Evolutionary conservation across 768 basidiomycete genomes (phyloP).

Genomic region (Russula sp.): DNA sequence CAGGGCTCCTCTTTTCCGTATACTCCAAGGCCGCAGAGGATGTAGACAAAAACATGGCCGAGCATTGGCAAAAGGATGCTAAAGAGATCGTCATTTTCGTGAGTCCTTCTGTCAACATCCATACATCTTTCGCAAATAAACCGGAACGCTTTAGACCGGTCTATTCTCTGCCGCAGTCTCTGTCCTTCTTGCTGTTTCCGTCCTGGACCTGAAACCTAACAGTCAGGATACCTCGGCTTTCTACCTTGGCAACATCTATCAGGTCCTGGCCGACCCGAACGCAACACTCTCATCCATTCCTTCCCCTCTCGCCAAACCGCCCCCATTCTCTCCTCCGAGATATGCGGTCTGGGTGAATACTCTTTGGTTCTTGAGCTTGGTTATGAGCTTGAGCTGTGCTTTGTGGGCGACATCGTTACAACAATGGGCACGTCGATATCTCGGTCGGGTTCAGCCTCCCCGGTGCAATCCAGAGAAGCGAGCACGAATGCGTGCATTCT

Average conservation of each 20-base stretch:
- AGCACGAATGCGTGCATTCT: too few species aligned
- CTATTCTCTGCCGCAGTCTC: slow-evolving; percentile 3
- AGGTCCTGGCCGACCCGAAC: not conserved
- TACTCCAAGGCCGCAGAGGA: not conserved
- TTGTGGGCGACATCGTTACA: too few species aligned
- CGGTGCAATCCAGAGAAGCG: too few species aligned
- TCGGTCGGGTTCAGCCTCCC: too few species aligned
- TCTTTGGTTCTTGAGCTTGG: too few species aligned
- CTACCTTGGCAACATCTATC: not conserved
- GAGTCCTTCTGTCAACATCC: not conserved
- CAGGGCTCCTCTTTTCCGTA: not conserved
- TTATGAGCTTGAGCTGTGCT: too few species aligned
- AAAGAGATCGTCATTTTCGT: not conserved
- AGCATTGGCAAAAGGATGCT: not conserved
- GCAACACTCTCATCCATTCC: not conserved
- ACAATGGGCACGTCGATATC: too few species aligned
- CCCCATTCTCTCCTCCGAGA: not conserved
- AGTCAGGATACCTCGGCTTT: not conserved
- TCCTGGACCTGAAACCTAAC: not conserved
- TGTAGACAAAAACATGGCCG: not conserved
- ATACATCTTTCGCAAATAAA: not conserved
- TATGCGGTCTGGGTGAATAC: slow-evolving; percentile 8
- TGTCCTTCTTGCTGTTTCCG: not conserved
- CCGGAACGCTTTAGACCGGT: not conserved
- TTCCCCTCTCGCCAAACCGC: not conserved